phyloP scores from a whole-genome alignment of 208 protist genomes.

The Acanthamoeba triangularis region DNA sequence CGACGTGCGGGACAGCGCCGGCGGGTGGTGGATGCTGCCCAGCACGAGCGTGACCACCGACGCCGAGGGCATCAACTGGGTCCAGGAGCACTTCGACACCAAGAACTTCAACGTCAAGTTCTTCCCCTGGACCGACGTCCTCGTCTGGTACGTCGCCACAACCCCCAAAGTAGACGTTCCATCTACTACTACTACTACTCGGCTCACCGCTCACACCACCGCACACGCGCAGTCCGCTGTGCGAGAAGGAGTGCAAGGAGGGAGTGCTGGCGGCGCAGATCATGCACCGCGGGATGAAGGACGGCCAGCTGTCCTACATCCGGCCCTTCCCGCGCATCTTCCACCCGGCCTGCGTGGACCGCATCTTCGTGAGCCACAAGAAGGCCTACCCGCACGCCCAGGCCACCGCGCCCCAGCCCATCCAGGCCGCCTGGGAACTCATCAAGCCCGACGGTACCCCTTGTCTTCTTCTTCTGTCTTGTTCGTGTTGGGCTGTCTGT shows the following conservation, averaged over 20 bases:
- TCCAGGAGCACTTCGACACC: constrained; percentile 45
- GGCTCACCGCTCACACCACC: neutral
- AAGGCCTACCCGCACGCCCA: constrained; percentile 42
- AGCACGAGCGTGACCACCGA: constrained; percentile 15
- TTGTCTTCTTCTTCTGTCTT: neutral
- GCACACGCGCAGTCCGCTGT: neutral
- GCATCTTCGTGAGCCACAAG: constrained; percentile 33
- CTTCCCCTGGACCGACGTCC: constrained; percentile 62
- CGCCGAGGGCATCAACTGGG: constrained; percentile 11
- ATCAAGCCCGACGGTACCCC: constrained; percentile 46
- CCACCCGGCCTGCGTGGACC: constrained; percentile 43
- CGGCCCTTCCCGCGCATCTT: constrained; percentile 64
- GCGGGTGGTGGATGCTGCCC: constrained; percentile 64
- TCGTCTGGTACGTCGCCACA: neutral
- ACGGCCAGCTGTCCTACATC: constrained; percentile 58
- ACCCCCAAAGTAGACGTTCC: neutral
- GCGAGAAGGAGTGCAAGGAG: constrained; percentile 51
- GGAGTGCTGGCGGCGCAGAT: constrained; percentile 60
- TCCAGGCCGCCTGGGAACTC: constrained; percentile 44
- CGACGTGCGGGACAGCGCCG: constrained; percentile 56
- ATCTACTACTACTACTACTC: neutral
- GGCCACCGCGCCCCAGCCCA: neutral
- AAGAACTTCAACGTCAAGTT: constrained; percentile 71
- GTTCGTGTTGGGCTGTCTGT: neutral
- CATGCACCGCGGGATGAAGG: constrained; percentile 69